These are phyloP conservation scores for Adenanthera pavonina DNA, from an alignment of 306 rosid genomes.

Conservation along the genomic window DNA sequence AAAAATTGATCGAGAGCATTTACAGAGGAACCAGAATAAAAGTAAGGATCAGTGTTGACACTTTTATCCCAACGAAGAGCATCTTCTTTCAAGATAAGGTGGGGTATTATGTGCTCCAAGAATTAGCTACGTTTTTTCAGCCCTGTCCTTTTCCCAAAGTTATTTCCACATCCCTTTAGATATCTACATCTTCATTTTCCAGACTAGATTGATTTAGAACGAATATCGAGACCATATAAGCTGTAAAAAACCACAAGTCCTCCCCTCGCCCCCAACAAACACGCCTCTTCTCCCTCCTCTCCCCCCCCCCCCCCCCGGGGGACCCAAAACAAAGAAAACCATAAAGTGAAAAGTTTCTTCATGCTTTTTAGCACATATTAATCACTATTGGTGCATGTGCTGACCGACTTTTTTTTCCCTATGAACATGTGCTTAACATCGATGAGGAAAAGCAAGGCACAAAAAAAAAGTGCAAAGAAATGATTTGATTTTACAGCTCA, in stretches of 20 bases:
- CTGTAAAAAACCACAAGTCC: neutral
- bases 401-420: too few relatives aligned
- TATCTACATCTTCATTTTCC: neutral
- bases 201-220: neutral
- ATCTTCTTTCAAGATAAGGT: neutral
- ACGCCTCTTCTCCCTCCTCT: too few relatives aligned
- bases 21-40: too few relatives aligned
- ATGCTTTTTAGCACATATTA: neutral
- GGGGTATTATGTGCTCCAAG: neutral
- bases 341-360: neutral
- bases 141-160: neutral
- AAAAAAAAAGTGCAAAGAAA: neutral
- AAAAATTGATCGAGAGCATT: too few relatives aligned
- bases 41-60: neutral
- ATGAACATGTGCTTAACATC: too few relatives aligned
- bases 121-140: neutral
- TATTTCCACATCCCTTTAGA: neutral
- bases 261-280: too few relatives aligned
- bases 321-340: neutral
- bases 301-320: too few relatives aligned
- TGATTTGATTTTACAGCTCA: neutral
- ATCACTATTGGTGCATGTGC: too few relatives aligned
- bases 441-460: neutral
- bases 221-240: neutral
- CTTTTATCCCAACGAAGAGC: neutral